Conservation (phyloP, 192 early-diverging fungal species). For the Backusella tuberculispora region DNA sequence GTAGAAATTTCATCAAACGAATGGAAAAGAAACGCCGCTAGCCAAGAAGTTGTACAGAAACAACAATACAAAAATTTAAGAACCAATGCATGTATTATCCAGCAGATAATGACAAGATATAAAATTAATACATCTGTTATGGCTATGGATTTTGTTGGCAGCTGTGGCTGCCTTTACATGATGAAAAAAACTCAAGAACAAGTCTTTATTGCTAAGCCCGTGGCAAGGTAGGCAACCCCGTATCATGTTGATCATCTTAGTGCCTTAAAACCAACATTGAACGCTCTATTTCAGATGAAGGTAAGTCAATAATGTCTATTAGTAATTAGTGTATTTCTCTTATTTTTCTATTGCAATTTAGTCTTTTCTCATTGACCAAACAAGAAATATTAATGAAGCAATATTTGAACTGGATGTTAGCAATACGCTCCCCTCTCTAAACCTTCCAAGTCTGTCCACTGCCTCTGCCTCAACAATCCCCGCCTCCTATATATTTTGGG, state of each 20-base stretch:
- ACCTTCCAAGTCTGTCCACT: neutral
- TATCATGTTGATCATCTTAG: conserved; percentile 17
- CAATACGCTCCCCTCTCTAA: neutral
- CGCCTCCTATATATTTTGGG: neutral
- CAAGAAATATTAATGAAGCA: conserved; percentile 5
- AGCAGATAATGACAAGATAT: conserved; percentile 17
- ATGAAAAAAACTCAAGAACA: conserved; percentile 7
- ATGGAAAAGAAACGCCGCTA: neutral
- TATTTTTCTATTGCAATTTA: neutral
- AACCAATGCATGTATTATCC: too few relatives aligned
- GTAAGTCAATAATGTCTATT: conserved; percentile 8
- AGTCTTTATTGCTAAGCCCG: conserved; percentile 14
- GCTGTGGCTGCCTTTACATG: conserved; percentile 10
- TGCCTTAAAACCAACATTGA: conserved; percentile 16
- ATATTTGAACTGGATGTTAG: conserved; percentile 2
- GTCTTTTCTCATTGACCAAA: conserved; percentile 4
- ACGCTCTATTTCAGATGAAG: neutral
- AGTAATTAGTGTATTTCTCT: conserved; percentile 3
- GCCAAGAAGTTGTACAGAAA: conserved; percentile 3
- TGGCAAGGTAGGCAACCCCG: conserved; percentile 9
- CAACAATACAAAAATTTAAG: too few relatives aligned
- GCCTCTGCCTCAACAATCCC: neutral
- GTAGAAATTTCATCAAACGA: conserved; percentile 2
- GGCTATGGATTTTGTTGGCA: conserved; percentile 17
- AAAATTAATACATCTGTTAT: conserved; percentile 18